phyloP scores from a whole-genome alignment of 2,329 filamentous ascomycete species.

The Paecilomyces sp. region DNA sequence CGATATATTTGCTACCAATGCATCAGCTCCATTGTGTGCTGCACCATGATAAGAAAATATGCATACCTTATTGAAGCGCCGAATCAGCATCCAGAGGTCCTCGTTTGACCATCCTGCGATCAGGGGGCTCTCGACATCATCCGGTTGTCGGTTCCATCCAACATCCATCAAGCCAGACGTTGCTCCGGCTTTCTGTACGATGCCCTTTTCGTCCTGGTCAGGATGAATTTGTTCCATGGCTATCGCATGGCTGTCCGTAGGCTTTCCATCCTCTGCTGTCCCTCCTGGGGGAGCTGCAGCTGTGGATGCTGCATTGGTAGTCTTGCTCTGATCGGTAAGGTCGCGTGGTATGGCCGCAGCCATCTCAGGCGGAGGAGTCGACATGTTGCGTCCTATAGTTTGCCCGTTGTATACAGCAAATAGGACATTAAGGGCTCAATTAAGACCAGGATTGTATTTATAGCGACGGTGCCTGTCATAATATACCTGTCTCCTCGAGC shows the following conservation, averaged over 20 bases:
- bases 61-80: slow-evolving; percentile 65
- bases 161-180: slow-evolving; percentile 1
- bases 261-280: slow-evolving; percentile 3
- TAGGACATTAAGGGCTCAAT: neutral
- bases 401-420: no score
- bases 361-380: no score
- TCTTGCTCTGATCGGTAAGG: no score
- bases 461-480: neutral
- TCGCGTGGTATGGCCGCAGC: no score
- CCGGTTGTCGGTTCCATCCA: slow-evolving; percentile 3
- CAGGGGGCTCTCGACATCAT: slow-evolving; percentile 35
- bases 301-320: no score
- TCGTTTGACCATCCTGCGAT: slow-evolving; percentile 65
- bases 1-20: slow-evolving; percentile 53
- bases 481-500: neutral
- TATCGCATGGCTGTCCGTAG: slow-evolving; percentile 5
- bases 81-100: slow-evolving; percentile 63
- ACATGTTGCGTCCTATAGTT: no score
- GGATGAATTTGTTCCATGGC: neutral
- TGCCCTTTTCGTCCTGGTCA: slow-evolving; percentile 3
- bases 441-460: neutral
- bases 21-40: no score
- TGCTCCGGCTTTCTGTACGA: slow-evolving; percentile 3
- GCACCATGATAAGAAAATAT: neutral
- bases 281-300: neutral